Base-by-base conservation (phyloP, 129 eudicot genomes). In the Escallonia rubra region DNA sequence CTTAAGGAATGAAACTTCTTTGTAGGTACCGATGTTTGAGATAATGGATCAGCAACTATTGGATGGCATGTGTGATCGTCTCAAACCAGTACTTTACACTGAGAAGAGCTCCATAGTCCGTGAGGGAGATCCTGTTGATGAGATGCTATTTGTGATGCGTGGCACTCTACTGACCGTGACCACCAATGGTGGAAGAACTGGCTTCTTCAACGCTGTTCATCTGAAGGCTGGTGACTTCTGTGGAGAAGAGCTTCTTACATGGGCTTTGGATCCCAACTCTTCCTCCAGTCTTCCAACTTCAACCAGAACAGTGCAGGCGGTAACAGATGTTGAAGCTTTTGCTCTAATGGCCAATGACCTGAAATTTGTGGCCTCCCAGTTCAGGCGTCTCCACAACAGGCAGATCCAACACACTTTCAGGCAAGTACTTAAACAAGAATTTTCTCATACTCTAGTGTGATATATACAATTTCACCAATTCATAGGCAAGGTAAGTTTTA, bases 101-200 rank as follows among this genome's bases (percentile, higher is more conserved):
- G 76, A 83, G 68, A 74, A 76, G 41, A 88, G 91, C 78, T 77
- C 16, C 66, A 81, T 91, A 63, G 66, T 83, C 9, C 89, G 89
- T 6, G 98, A 92, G 65, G 98, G 95, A 2, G 98, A 89, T 74
- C 95, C 98, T 5, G 95, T 89, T 14, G 89, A 89, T 11, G 95
- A 86, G 81, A 89, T 93, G 98, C 59, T 93, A 40, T 93, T 93
- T 69, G 56, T 93, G 14, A 89, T 86, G 87, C 82, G 93, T 47
- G 96, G 98, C 5, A 79, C 72, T 45, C 65, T 93, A 50, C 49
- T 73, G 57, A 82, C 92, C 2, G 43, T 64, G 81, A 88, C 91
- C 56, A 93, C 96, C 2, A 82, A 83, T 65, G 92, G 92, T 39
- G 96, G 96, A 64, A 80, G 90, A 69, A 78, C 83, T 0, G 88